These are phyloP conservation scores for Salix viminalis DNA, from an alignment of 345 rosid species.

Conservation along the genomic window DNA sequence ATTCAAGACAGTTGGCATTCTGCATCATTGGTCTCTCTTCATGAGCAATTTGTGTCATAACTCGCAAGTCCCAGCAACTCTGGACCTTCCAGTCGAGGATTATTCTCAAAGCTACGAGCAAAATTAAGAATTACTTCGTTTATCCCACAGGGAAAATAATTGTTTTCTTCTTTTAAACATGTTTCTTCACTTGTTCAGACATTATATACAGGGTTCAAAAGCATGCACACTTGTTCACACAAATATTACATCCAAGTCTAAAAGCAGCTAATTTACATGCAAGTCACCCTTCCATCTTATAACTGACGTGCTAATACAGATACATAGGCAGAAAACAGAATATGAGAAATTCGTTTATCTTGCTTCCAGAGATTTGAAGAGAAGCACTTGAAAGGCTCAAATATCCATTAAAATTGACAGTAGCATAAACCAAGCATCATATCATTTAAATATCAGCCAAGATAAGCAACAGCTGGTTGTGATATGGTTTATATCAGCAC, in stretches of 20 bases:
- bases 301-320: not conserved
- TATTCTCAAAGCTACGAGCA: conserved; percentile 72
- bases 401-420: not conserved
- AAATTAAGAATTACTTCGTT: not conserved
- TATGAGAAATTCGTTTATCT: not conserved
- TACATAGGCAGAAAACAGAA: not conserved
- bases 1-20: not conserved
- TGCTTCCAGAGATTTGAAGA: not conserved
- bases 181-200: not conserved
- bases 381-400: not conserved
- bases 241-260: not conserved
- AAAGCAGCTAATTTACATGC: not conserved
- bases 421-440: not conserved
- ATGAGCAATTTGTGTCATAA: conserved; percentile 82
- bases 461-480: not conserved
- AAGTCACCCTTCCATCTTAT: not conserved
- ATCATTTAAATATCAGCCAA: not conserved
- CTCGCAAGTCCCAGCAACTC: conserved; percentile 85
- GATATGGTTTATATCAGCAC: not conserved
- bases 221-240: not conserved
- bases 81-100: conserved; percentile 89
- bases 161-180: not conserved
- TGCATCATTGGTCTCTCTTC: conserved; percentile 14
- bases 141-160: not conserved
- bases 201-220: not conserved